Conservation (phyloP, 1,139 yeast genomes). For the Candida pseudoviswanathii region DNA sequence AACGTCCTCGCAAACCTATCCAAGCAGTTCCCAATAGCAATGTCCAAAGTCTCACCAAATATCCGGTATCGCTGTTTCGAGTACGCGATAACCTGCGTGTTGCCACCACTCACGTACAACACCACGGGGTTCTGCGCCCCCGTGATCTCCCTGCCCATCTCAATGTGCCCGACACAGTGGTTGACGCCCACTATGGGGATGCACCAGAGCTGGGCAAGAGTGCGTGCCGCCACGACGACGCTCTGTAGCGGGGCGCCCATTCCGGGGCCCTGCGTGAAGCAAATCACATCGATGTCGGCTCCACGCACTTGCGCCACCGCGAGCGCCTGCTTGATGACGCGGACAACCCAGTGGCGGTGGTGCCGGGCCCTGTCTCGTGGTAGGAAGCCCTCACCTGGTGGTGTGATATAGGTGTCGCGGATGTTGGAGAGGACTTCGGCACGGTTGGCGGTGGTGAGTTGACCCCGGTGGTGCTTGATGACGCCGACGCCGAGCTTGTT, state of each 20-base stretch:
- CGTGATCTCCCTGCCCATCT: slow-evolving; percentile 98
- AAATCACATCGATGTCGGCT: slow-evolving; percentile 78
- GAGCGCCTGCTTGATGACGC: slow-evolving; percentile 70
- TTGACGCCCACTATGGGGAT: slow-evolving; percentile 92
- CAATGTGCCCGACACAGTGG: slow-evolving; percentile 97
- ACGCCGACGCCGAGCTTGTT: slow-evolving; percentile 94
- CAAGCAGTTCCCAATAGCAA: slow-evolving; percentile 95
- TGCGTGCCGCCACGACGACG: slow-evolving; percentile 90
- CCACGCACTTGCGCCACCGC: slow-evolving; percentile 60
- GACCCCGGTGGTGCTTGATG: slow-evolving; percentile 67
- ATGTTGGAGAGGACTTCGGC: slow-evolving; percentile 83
- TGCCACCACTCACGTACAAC: slow-evolving; percentile 95
- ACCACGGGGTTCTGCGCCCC: slow-evolving; percentile 96
- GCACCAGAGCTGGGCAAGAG: slow-evolving; percentile 77
- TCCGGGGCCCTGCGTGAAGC: slow-evolving; percentile 98
- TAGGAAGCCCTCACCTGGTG: slow-evolving; percentile 97
- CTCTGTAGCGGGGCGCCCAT: slow-evolving; percentile 99
- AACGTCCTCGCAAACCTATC: slow-evolving; percentile 94
- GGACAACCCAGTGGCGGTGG: slow-evolving; percentile 93
- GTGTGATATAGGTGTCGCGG: slow-evolving; percentile 92
- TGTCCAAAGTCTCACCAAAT: slow-evolving; percentile 95
- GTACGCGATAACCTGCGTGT: slow-evolving; percentile 96
- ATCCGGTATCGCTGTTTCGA: slow-evolving; percentile 90
- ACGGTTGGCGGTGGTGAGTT: slow-evolving; percentile 51
- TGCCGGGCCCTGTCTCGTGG: slow-evolving; percentile 97